Percentiles rank a stretch among this genome's conserved stretches.
phyloP scores from a whole-genome alignment of 306 rosid species.

The Cicer cuneatum region DNA sequence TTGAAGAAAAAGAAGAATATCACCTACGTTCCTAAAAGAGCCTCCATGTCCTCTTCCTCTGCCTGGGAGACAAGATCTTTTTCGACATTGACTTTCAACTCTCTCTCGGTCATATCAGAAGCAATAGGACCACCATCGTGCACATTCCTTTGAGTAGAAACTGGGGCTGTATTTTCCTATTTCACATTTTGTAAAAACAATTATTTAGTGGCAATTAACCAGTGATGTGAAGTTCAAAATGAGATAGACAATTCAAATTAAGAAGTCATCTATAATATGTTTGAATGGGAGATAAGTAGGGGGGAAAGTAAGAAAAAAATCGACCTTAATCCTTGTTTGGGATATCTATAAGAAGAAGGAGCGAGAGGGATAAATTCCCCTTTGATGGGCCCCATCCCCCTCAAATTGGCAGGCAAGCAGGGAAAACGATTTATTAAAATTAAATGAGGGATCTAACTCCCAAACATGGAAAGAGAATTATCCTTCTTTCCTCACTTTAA shows the following conservation, averaged over 20 bases:
- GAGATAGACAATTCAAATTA: constrained; percentile 20
- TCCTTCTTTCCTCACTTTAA: constrained; percentile 24
- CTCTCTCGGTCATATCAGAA: constrained; percentile 64
- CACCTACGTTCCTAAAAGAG: constrained; percentile 96
- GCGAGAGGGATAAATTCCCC: constrained; percentile 1
- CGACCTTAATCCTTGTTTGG: not conserved
- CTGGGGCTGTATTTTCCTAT: constrained; percentile 77
- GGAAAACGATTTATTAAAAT: constrained; percentile 12
- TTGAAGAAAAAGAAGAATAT: constrained; percentile 43
- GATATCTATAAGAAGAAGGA: constrained; percentile 21
- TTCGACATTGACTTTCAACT: constrained; percentile 86
- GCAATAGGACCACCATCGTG: constrained; percentile 78
- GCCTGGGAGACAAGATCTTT: constrained; percentile 98
- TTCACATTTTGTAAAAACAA: constrained; percentile 42
- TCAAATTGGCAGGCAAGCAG: constrained; percentile 16
- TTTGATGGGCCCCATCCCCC: constrained; percentile 6
- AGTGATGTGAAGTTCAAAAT: constrained; percentile 21
- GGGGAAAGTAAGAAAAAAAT: not conserved
- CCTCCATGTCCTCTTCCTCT: constrained; percentile 99
- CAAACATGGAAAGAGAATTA: constrained; percentile 20
- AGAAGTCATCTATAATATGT: not conserved
- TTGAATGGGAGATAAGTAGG: not conserved
- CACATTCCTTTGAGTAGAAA: constrained; percentile 54
- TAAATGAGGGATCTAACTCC: constrained; percentile 25
- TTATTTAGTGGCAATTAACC: constrained; percentile 34